A percentile compares a stretch with the other conserved stretches of the same genome.
These are phyloP conservation scores for Knufia fluminis DNA, from an alignment of 2,329 filamentous ascomycete genomes.

Conservation along the genomic window DNA sequence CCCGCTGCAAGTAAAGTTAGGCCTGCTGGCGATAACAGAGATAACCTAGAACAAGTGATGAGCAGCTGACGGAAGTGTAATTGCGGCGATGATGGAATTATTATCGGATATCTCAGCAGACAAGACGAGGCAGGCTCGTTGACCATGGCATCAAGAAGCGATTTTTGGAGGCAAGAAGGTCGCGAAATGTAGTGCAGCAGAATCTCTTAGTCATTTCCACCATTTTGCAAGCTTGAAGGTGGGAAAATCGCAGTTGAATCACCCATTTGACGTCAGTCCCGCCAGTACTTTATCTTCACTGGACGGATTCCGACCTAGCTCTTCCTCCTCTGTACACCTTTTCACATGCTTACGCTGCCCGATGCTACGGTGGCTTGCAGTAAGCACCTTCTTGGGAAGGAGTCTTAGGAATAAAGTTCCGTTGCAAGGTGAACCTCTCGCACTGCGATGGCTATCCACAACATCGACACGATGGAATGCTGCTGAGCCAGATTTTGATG, in stretches of 20 bases:
- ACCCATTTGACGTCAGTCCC: neutral
- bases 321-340: neutral
- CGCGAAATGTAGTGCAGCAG: neutral
- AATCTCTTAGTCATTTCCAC: neutral
- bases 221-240: neutral
- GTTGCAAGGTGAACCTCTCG: neutral
- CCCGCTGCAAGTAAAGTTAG: neutral
- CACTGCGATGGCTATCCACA: neutral
- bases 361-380: conserved; percentile 1
- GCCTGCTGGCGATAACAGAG: neutral
- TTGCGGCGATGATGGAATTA: neutral
- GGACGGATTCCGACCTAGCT: neutral
- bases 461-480: neutral
- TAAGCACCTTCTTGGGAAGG: neutral
- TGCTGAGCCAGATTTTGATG: conserved; percentile 26
- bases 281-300: neutral
- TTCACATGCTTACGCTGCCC: neutral
- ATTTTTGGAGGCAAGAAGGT: neutral
- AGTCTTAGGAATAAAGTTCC: neutral
- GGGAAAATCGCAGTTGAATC: neutral
- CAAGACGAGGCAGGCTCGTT: neutral
- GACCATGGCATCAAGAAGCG: neutral
- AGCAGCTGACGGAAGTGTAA: neutral
- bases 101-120: neutral
- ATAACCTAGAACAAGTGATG: neutral